Evolutionary conservation across 2,329 filamentous ascomycete species (phyloP), one percentile per base, ranked within the genome.

Genomic region (Nothophaeocryptopus gaeumannii): DNA sequence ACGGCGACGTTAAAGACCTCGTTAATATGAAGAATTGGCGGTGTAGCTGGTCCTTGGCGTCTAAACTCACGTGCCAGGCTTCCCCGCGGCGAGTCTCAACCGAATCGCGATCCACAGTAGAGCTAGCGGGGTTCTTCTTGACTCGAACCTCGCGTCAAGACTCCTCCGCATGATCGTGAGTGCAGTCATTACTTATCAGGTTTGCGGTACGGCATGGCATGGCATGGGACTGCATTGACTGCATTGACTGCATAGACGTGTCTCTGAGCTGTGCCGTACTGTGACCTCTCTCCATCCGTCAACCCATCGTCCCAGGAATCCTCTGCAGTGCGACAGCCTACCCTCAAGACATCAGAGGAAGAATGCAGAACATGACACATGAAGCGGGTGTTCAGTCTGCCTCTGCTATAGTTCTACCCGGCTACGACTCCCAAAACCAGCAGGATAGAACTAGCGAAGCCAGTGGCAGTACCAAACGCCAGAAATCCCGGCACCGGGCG

Each of bases 401-500:
- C 32, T 48, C 38, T 10, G 38, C n/a, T 33, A 29, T 32, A 11
- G 37, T 40, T 35, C 30, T 15, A 34, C 36, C 14, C 12, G 39
- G 31, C 12, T 30, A 30, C 20, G 42, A 46, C 29, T 42, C 30
- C 14, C 49, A 47, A 34, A 30, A 16, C 15, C 50, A 46, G 12
- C 50, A 37, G 13, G 50, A 58, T 13, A 8, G n/a, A n/a, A n/a
- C n/a, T n/a, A n/a, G 37, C 33, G 53, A 53, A 8, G 14, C 16
- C 26, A 44, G 33, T 10, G 29, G 34, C 43, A 50, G 47, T 34
- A 42, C 46, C 13, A 57, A 55, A 15, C 51, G 47, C n/a, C 51
- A 57, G 39, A 59, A 59, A 43, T 54, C 51, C 14, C 48, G 56
- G 32, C 56, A 59, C 36, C 45, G 54, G 16, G 56, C 54, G 7